Percentiles rank a stretch among this genome's conserved stretches.
Conservation (phyloP, 345 rosid species). For the Syzygium oleosum region DNA sequence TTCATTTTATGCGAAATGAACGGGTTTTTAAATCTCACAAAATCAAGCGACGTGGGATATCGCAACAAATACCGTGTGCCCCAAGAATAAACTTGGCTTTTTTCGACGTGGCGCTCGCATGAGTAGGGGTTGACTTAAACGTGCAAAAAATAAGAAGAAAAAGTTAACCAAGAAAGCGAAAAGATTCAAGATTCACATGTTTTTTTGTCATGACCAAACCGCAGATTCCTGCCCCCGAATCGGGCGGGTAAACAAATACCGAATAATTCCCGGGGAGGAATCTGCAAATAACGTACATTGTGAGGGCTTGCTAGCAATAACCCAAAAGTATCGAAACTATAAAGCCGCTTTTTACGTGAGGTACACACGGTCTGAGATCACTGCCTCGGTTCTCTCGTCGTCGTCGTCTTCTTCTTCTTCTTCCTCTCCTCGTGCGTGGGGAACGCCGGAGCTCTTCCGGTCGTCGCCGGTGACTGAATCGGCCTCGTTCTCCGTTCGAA, state of each 20-base stretch:
- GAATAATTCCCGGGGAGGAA: background rate
- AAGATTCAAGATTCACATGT: background rate
- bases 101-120: background rate
- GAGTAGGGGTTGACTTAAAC: background rate
- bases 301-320: background rate
- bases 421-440: background rate
- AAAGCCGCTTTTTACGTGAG: background rate
- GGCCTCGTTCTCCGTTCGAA: background rate
- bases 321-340: background rate
- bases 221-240: background rate
- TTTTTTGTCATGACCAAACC: background rate
- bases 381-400: background rate
- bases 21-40: too few relatives aligned
- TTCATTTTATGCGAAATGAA: fast-evolving
- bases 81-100: background rate
- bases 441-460: background rate
- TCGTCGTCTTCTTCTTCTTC: background rate
- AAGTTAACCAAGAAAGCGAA: background rate
- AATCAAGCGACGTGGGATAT: background rate
- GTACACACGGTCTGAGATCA: background rate
- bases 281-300: background rate
- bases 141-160: background rate
- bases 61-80: background rate
- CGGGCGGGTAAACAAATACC: background rate
- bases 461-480: background rate